Conservation (phyloP, 768 basidiomycete species). For the Butyriboletus loyo region DNA sequence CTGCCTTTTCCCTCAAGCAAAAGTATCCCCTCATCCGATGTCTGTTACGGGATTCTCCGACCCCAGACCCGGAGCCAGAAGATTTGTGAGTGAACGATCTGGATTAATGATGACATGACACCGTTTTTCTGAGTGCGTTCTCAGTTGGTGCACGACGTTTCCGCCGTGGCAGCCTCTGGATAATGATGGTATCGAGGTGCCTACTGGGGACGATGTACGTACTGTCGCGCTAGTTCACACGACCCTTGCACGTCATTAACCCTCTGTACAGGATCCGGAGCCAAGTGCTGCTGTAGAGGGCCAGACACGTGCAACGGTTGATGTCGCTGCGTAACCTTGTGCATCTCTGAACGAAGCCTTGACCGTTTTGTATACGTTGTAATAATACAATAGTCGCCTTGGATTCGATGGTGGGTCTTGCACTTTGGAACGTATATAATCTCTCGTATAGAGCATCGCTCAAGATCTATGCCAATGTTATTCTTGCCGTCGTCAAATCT, state of each 20-base stretch:
- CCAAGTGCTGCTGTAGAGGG: background rate
- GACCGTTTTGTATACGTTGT: background rate
- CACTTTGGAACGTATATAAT: background rate
- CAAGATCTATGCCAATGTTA: background rate
- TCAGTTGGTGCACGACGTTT: background rate
- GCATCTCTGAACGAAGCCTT: background rate
- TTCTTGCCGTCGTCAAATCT: background rate
- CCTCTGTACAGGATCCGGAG: background rate
- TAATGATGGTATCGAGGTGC: background rate
- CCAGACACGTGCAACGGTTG: background rate
- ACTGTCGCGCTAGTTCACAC: background rate
- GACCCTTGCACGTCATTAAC: background rate
- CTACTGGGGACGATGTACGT: background rate
- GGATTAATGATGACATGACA: background rate
- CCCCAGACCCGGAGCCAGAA: background rate
- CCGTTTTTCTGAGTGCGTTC: background rate
- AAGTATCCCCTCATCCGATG: background rate
- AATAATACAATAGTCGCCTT: background rate
- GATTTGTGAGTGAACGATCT: background rate
- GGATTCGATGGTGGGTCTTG: background rate
- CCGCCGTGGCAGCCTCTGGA: background rate
- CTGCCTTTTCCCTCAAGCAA: background rate
- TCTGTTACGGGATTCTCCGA: background rate
- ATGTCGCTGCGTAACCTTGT: background rate
- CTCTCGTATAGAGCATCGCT: background rate